A percentile compares a stretch with the other conserved stretches of the same genome.
These are phyloP conservation scores for Penicillium expansum DNA, from an alignment of 2,329 filamentous ascomycete species.

Conservation along the genomic window DNA sequence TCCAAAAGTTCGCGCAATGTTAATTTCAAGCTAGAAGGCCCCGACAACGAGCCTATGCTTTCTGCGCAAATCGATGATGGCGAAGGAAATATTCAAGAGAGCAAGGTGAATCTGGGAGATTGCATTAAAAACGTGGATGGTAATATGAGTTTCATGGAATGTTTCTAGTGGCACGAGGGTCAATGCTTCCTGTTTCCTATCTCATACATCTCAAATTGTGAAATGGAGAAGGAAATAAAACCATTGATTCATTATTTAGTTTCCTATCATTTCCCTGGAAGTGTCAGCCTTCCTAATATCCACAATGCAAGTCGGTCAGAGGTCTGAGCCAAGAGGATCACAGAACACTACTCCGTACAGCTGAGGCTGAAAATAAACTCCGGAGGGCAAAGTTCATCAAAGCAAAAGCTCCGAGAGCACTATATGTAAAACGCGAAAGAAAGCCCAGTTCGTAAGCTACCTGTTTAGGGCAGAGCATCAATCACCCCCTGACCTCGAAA, in stretches of 20 bases:
- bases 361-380: constrained; percentile 16
- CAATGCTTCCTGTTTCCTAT: background rate
- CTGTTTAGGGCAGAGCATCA: constrained; percentile 4
- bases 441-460: constrained; percentile 7
- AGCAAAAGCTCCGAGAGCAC: background rate
- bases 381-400: background rate
- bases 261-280: background rate
- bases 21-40: constrained; percentile 16
- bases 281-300: background rate
- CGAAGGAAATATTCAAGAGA: constrained; percentile 5
- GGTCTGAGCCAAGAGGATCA: background rate
- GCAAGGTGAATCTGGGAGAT: constrained; percentile 17
- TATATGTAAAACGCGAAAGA: background rate
- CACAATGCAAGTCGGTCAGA: background rate
- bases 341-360: no score
- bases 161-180: constrained; percentile 12
- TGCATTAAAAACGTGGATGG: constrained; percentile 26
- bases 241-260: background rate
- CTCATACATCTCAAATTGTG: background rate
- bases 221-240: background rate
- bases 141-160: constrained; percentile 20
- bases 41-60: constrained; percentile 17
- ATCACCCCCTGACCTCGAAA: background rate
- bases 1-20: constrained; percentile 10
- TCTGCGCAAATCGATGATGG: constrained; percentile 15